phyloP scores from a whole-genome alignment of 2,329 filamentous ascomycete genomes.

The Grosmannia penicillata region DNA sequence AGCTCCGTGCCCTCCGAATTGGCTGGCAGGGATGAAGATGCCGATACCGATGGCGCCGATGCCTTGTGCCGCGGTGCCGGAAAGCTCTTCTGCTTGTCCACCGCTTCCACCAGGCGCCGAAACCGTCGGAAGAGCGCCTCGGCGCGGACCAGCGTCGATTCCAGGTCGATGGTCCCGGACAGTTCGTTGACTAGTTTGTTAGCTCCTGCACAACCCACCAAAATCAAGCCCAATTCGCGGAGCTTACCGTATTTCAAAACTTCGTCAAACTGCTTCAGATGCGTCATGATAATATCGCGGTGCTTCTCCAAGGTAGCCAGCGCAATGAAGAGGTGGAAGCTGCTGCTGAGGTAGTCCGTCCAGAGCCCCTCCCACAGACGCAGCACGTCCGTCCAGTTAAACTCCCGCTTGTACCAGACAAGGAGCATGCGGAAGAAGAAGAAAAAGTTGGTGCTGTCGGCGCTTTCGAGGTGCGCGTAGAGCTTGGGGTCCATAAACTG shows the following conservation, averaged over 20 bases:
- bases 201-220: constrained; percentile 16
- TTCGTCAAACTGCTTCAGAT: constrained; percentile 89
- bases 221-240: background rate
- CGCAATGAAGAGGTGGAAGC: constrained; percentile 90
- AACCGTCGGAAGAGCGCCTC: constrained; percentile 82
- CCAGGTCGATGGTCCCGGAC: constrained; percentile 80
- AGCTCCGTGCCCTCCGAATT: constrained; percentile 1
- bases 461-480: constrained; percentile 75
- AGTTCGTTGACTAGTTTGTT: constrained; percentile 72
- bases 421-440: constrained; percentile 99
- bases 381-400: constrained; percentile 74
- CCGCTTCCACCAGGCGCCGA: constrained; percentile 73
- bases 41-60: background rate
- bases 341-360: constrained; percentile 81
- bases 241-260: constrained; percentile 82
- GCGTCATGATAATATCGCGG: constrained; percentile 88
- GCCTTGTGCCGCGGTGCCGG: constrained; percentile 35
- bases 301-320: constrained; percentile 92
- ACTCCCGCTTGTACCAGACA: constrained; percentile 98
- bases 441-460: constrained; percentile 97
- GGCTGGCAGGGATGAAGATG: background rate
- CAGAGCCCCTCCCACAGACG: constrained; percentile 85
- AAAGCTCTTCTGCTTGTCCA: constrained; percentile 84
- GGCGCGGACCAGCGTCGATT: constrained; percentile 72
- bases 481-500: constrained; percentile 94